These are phyloP conservation scores for Debaryomyces singareniensis DNA, from an alignment of 1,139 yeast genomes.

Conservation along the genomic window DNA sequence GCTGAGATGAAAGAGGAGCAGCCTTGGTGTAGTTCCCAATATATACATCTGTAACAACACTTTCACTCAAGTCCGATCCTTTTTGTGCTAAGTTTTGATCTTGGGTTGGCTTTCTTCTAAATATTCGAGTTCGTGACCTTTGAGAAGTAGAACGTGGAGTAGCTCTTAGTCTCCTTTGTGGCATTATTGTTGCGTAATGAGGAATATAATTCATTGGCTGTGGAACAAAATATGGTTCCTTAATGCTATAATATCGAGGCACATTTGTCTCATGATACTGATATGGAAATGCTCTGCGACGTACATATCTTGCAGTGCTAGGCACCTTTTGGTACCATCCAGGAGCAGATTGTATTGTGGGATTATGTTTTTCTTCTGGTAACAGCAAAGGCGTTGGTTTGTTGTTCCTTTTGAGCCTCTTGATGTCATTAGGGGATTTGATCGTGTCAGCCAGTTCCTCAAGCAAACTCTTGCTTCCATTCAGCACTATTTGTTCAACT, in stretches of 20 bases:
- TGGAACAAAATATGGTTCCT: conserved; percentile 1
- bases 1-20: conserved; percentile 51
- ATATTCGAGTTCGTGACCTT: background rate
- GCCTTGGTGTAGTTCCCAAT: conserved; percentile 39
- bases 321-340: conserved; percentile 4
- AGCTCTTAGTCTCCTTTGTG: background rate
- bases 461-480: conserved; percentile 1
- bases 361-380: conserved; percentile 7
- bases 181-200: background rate
- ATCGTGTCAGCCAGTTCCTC: conserved; percentile 15
- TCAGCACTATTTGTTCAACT: conserved; percentile 3
- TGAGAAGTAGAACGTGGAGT: background rate
- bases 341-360: background rate
- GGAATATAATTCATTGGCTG: conserved; percentile 1
- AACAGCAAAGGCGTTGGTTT: conserved; percentile 38
- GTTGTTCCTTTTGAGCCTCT: conserved; percentile 37
- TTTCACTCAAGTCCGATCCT: background rate
- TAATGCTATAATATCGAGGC: conserved; percentile 2
- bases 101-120: conserved; percentile 2
- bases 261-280: conserved; percentile 9
- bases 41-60: conserved; percentile 42
- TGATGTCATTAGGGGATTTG: conserved; percentile 11
- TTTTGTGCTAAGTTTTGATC: conserved; percentile 3
- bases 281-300: conserved; percentile 4
- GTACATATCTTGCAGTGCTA: conserved; percentile 2